Evolutionary conservation across 768 basidiomycete genomes (phyloP), one percentile per base, ranked within the genome.

Genomic region (Tremella fuciformis): DNA sequence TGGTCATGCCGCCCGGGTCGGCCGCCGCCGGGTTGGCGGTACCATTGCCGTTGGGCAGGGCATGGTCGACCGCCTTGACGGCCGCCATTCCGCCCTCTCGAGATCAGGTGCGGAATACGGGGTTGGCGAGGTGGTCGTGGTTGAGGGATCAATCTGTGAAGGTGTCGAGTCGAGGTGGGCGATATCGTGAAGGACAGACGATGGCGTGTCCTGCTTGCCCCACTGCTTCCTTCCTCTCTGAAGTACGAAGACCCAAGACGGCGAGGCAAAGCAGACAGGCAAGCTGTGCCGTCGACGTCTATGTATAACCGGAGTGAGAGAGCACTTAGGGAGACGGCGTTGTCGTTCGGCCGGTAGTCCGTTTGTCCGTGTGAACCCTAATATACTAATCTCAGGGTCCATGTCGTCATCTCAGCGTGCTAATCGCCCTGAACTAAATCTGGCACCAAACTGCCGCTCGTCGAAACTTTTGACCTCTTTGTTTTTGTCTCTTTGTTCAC

Each of bases 1-100:
- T 65, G 16, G 60, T 67, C 66, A 69, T 64, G 11, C 60, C 65
- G 25, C 60, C 63, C 3, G 63, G 50, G 8, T 16, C 39, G 13
- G 63, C 60, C 42, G 59, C 9, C 2, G 59, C 34, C 2, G 48
- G 22, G 11, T 47, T 29, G 13, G 38, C 49, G 40, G 47, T 22
- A 16, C 21, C 19, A 29, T 18, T 39, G n/a, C 53, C 53, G 39
- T 58, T 39, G 13, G 37, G 51, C 19, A 38, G 19, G 38, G 62
- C 62, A 60, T 60, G 59, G 50, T 64, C 63, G 11, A 57, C 41
- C 24, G 58, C 29, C 50, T 53, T 56, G 29, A 58, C 40, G 13
- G 53, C 26, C 24, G 62, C 50, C 57, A 63, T 55, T 7, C 26
- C 39, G 53, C 13, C 24, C 9, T 24, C 8, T 18, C 51, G 18